Conservation (phyloP, 2,329 filamentous ascomycete species). For the Pseudocercospora cruenta region DNA sequence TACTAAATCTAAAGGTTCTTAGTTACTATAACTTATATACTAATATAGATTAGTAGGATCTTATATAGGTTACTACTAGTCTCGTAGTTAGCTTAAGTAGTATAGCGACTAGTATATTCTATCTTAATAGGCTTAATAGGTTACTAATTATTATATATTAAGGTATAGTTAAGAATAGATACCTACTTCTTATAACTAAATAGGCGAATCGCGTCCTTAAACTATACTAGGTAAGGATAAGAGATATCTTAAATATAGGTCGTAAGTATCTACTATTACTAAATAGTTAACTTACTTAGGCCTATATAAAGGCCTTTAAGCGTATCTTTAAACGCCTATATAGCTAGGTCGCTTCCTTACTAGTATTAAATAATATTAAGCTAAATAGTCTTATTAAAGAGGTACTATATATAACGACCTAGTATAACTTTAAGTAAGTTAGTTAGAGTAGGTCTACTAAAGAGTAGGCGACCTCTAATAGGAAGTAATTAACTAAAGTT, state of each 20-base stretch:
- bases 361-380: neutral
- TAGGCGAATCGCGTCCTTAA: neutral
- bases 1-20: neutral
- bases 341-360: neutral
- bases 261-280: neutral
- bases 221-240: neutral
- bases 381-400: neutral
- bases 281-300: neutral
- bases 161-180: too few relatives aligned
- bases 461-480: neutral
- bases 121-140: too few relatives aligned
- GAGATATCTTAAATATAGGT: neutral
- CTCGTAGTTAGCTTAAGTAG: neutral
- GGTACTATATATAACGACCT: neutral
- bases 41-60: neutral
- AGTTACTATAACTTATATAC: neutral
- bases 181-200: neutral
- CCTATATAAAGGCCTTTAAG: neutral
- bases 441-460: neutral
- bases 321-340: neutral
- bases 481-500: neutral
- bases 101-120: neutral
- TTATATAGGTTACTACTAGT: neutral
- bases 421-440: neutral
- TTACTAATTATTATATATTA: too few relatives aligned